phyloP scores from a whole-genome alignment of 2,329 filamentous ascomycete genomes.

The Aspergillus pseudotamarii region DNA sequence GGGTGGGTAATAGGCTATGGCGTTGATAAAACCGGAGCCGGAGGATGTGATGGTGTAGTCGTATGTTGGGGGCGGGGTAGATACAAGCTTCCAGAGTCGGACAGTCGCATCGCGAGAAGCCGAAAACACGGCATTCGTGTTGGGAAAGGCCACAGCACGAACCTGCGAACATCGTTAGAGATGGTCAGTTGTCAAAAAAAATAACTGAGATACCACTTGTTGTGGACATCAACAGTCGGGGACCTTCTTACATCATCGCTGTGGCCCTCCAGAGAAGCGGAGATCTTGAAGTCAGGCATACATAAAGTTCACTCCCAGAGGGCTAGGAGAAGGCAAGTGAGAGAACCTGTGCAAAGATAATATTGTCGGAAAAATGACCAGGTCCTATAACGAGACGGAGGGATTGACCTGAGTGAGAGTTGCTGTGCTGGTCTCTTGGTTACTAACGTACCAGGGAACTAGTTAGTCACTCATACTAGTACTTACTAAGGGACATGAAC shows the following conservation, averaged over 20 bases:
- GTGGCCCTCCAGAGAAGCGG: slow-evolving; percentile 84
- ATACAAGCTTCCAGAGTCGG: slow-evolving; percentile 75
- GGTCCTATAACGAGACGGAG: not conserved
- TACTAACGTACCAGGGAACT: not conserved
- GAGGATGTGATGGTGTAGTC: slow-evolving; percentile 78
- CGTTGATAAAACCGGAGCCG: slow-evolving; percentile 85
- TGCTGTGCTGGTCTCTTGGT: slow-evolving; percentile 9
- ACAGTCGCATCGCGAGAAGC: slow-evolving; percentile 92
- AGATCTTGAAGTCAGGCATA: slow-evolving; percentile 90
- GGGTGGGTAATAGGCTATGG: slow-evolving; percentile 74
- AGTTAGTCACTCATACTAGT: slow-evolving; percentile 6
- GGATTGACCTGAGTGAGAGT: not conserved
- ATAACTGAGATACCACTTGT: slow-evolving; percentile 11
- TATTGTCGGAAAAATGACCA: not conserved
- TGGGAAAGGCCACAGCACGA: slow-evolving; percentile 79
- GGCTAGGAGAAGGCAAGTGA: slow-evolving; percentile 4
- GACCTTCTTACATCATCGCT: slow-evolving; percentile 78
- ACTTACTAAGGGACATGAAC: slow-evolving; percentile 20
- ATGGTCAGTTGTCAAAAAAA: slow-evolving; percentile 59
- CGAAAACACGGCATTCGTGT: slow-evolving; percentile 72
- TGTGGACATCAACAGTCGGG: slow-evolving; percentile 21
- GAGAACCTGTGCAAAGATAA: not conserved
- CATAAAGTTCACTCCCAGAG: slow-evolving; percentile 27
- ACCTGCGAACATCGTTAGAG: slow-evolving; percentile 64
- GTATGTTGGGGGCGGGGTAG: slow-evolving; percentile 68